phyloP scores from a whole-genome alignment of 2,329 filamentous ascomycete genomes.

The Fusarium sublunatum region DNA sequence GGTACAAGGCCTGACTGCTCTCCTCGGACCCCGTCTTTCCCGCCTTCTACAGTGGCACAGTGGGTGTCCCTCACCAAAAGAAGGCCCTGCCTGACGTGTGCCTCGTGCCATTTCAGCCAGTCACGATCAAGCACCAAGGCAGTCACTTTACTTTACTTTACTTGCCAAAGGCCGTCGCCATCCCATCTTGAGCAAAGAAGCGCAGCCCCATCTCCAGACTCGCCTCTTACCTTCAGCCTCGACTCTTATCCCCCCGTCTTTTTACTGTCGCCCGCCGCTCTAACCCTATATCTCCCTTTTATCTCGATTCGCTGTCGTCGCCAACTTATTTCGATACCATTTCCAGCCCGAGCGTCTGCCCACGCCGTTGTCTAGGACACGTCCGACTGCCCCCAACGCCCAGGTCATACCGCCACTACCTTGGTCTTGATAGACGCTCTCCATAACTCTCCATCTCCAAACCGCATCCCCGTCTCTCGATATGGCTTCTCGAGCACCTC shows the following conservation, averaged over 20 bases:
- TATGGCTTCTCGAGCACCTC: constrained; percentile 87
- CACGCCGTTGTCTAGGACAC: constrained; percentile 44
- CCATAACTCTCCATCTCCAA: constrained; percentile 38
- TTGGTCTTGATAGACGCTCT: constrained; percentile 28
- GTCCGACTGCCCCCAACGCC: constrained; percentile 41
- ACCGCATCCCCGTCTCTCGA: constrained; percentile 49
- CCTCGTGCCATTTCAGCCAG: constrained; percentile 39
- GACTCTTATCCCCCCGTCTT: constrained; percentile 34
- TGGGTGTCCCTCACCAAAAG: constrained; percentile 33
- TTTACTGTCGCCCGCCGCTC: constrained; percentile 13
- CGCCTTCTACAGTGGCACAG: constrained; percentile 32
- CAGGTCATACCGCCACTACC: constrained; percentile 43
- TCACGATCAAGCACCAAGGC: constrained; percentile 40
- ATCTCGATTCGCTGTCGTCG: constrained; percentile 19
- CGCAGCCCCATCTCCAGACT: constrained; percentile 38
- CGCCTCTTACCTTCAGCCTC: constrained; percentile 41
- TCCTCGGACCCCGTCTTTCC: constrained; percentile 33
- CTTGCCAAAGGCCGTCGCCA: constrained; percentile 26
- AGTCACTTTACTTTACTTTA: constrained; percentile 39
- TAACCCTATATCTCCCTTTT: constrained; percentile 20
- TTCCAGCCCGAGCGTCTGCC: constrained; percentile 33
- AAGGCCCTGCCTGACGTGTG: constrained; percentile 44
- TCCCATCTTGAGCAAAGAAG: constrained; percentile 39
- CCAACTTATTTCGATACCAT: constrained; percentile 28
- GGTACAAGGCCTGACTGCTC: constrained; percentile 2